These are phyloP conservation scores for Eimeria brunetti DNA, from an alignment of 169 alveolate species.

Conservation along the genomic window DNA sequence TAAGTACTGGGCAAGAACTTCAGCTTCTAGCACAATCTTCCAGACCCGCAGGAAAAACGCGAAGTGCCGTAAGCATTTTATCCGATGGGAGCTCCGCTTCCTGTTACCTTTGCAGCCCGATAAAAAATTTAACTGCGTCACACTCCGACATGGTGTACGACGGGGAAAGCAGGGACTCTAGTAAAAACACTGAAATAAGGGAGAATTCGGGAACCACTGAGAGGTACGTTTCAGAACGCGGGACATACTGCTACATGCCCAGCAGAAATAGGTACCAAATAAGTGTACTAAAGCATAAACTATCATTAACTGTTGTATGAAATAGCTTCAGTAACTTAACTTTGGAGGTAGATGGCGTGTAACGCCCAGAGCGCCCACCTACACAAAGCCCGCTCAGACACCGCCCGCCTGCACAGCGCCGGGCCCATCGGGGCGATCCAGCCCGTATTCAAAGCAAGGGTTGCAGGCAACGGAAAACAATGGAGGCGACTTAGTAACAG, in stretches of 20 bases:
- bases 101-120: not conserved
- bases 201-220: not conserved
- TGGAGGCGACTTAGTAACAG: not conserved
- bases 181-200: not conserved
- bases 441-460: not conserved
- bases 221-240: not conserved
- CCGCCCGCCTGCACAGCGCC: not conserved
- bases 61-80: not conserved
- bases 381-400: too few relatives aligned
- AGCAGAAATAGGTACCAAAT: not conserved
- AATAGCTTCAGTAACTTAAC: not conserved
- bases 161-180: not conserved
- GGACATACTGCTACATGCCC: not conserved
- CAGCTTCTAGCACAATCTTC: not conserved
- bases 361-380: not conserved
- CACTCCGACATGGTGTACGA: not conserved
- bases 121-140: not conserved
- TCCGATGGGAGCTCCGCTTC: not conserved
- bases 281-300: not conserved
- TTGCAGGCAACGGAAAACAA: not conserved
- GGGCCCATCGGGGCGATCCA: not conserved
- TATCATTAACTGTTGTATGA: not conserved
- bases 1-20: not conserved
- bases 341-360: not conserved
- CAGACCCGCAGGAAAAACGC: not conserved